Base-by-base conservation (phyloP, 805 yeast species). In the Monosporozyma solicola region DNA sequence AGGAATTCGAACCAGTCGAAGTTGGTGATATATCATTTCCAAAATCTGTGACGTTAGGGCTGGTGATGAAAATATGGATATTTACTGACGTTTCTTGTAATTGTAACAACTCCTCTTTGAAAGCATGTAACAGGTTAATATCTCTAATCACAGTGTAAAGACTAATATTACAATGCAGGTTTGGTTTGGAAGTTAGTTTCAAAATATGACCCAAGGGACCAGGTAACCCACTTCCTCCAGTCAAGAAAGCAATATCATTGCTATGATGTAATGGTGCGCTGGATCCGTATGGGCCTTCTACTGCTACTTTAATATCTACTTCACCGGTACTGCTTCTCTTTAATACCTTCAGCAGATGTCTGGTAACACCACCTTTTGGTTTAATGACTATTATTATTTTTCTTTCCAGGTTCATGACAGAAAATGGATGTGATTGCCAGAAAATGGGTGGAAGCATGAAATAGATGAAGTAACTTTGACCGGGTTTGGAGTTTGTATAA, bases 201-300 rank as follows among this genome's bases (percentile, higher is more conserved):
- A 71, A 57, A 1, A 76, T 81, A 53, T 78, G 72, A 4, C 79
- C 67, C 53, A 77, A 76, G 22, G 80, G 73, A 1, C 82, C 87
- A 0, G 92, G 83, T 50, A 86, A 72, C 51, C 94, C 94, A 51
- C 81, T 81, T 32, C 94, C 92, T 48, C 89, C 91, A 7, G 91
- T 85, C 25, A 85, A 56, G 46, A 83, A 74, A 6, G 84, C 73
- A 5, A 83, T 77, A 53, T 78, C 75, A 49, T 80, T 77, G 59
- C 76, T 84, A 46, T 72, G 68, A 27, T 71, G 68, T 15, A 80
- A 68, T 2, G 83, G 78, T 4, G 78, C 63, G 2, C 76, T 57
- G 41, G 73, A 72, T 2, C 92, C 87, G 61, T 86, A 85, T 1
- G 91, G 90, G 1, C 92, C 92, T 62, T 85, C 92, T 2, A 81